A percentile compares a stretch with the other conserved stretches of the same genome.
Evolutionary conservation across 1,284 basidiomycete genomes (phyloP).

Genomic region (Pisolithus thermaeus): DNA sequence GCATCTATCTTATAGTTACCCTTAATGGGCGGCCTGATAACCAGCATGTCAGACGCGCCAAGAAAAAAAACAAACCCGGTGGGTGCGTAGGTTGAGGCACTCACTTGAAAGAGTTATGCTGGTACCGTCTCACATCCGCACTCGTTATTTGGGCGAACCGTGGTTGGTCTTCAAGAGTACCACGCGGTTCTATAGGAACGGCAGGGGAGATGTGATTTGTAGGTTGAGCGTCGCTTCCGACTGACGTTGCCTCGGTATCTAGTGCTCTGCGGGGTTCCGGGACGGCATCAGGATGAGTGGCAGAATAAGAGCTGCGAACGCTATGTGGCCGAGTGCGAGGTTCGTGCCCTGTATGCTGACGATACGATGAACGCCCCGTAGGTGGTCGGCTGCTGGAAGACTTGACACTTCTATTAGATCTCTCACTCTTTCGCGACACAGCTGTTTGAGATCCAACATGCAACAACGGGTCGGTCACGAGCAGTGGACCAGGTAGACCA

Average conservation of each 20-base stretch:
- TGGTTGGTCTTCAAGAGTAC: background rate
- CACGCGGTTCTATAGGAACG: background rate
- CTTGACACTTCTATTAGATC: background rate
- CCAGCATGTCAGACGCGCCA: conserved; percentile 3
- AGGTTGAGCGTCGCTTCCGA: background rate
- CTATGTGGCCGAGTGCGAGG: conserved; percentile 8
- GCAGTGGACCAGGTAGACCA: no score
- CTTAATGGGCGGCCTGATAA: conserved; percentile 5
- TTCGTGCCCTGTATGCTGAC: conserved; percentile 15
- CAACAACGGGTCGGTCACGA: no score
- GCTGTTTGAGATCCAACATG: no score
- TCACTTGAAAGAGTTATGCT: background rate
- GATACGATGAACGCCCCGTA: conserved; percentile 20
- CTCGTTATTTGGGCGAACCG: background rate
- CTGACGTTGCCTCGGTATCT: background rate
- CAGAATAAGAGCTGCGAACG: background rate
- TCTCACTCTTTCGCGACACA: background rate
- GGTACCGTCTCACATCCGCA: background rate
- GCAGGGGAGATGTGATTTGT: background rate
- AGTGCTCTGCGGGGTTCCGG: background rate
- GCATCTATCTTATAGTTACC: conserved; percentile 11
- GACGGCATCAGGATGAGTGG: background rate
- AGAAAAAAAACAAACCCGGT: background rate
- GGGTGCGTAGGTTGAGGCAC: background rate
- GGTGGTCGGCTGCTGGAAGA: conserved; percentile 16